Evolutionary conservation across 208 protist genomes (phyloP).

Genomic region (Entamoeba nuttalli): DNA sequence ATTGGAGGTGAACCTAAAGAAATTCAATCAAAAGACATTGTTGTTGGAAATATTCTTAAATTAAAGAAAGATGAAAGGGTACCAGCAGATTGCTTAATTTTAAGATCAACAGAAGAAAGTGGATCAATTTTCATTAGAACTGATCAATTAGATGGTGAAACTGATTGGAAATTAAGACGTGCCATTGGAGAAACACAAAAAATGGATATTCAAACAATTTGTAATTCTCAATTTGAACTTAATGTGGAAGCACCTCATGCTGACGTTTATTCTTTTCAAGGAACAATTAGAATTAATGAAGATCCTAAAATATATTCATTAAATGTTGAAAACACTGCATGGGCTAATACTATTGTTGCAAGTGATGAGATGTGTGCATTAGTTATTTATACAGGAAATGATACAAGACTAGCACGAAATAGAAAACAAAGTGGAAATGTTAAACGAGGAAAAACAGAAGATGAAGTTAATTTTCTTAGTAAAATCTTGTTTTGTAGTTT

Average conservation of each 20-base stretch:
- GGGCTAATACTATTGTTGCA: conserved; percentile 80
- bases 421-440: conserved; percentile 50
- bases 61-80: conserved; percentile 67
- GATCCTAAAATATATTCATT: conserved; percentile 33
- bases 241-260: conserved; percentile 35
- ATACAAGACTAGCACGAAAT: conserved; percentile 82
- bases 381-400: conserved; percentile 73
- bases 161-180: conserved; percentile 81
- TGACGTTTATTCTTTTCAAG: conserved; percentile 83
- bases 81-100: conserved; percentile 50
- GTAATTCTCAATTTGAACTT: not conserved
- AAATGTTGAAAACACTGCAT: conserved; percentile 78
- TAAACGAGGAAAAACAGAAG: conserved; percentile 67
- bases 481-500: conserved; percentile 59
- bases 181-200: conserved; percentile 23
- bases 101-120: conserved; percentile 73
- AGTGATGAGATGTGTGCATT: conserved; percentile 50
- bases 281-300: conserved; percentile 9
- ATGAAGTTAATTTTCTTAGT: conserved; percentile 75
- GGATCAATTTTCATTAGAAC: conserved; percentile 85
- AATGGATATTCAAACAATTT: not conserved
- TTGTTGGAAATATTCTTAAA: conserved; percentile 74
- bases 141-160: conserved; percentile 94
- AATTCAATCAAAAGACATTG: conserved; percentile 65
- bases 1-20: not conserved